Evolutionary conservation across 176 grass and related monocot genomes (phyloP).

Genomic region (Oryza meyeriana): DNA sequence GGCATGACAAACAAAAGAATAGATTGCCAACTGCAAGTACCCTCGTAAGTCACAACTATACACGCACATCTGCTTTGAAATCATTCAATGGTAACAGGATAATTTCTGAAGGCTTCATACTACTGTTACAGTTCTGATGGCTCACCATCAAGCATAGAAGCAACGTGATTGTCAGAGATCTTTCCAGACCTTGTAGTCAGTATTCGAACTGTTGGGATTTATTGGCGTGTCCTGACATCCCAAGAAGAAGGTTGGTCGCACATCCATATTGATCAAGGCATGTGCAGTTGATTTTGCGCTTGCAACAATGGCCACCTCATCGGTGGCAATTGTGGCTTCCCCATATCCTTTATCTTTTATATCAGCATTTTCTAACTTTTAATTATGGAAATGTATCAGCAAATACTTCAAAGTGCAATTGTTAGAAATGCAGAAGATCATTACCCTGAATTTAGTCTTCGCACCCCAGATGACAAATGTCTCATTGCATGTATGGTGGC

Average conservation of each 20-base stretch:
- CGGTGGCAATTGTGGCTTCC: slow-evolving; percentile 63
- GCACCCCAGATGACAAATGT: slow-evolving; percentile 96
- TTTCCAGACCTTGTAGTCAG: slow-evolving; percentile 93
- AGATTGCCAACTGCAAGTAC: not conserved
- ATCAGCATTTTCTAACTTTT: slow-evolving; percentile 76
- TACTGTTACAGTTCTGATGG: not conserved
- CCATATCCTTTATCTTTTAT: slow-evolving; percentile 81
- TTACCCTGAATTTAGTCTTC: slow-evolving; percentile 92
- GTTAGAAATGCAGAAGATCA: not conserved
- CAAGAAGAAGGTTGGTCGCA: slow-evolving; percentile 62
- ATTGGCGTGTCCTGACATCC: slow-evolving; percentile 78
- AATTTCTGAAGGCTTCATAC: not conserved
- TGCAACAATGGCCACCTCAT: slow-evolving; percentile 70
- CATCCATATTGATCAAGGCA: slow-evolving; percentile 91
- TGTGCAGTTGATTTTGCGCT: slow-evolving; percentile 83
- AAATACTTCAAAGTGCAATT: slow-evolving; percentile 4
- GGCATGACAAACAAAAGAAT: slow-evolving; percentile 10
- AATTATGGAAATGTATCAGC: not conserved
- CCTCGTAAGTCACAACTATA: not conserved
- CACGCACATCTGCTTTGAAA: slow-evolving; percentile 23
- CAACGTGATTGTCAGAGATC: slow-evolving; percentile 52
- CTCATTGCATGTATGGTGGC: slow-evolving; percentile 87
- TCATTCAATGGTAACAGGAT: not conserved
- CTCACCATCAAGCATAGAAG: not conserved
- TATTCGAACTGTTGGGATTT: slow-evolving; percentile 76